phyloP scores from a whole-genome alignment of 1,284 basidiomycete species.

The Laetiporus sulphureus region DNA sequence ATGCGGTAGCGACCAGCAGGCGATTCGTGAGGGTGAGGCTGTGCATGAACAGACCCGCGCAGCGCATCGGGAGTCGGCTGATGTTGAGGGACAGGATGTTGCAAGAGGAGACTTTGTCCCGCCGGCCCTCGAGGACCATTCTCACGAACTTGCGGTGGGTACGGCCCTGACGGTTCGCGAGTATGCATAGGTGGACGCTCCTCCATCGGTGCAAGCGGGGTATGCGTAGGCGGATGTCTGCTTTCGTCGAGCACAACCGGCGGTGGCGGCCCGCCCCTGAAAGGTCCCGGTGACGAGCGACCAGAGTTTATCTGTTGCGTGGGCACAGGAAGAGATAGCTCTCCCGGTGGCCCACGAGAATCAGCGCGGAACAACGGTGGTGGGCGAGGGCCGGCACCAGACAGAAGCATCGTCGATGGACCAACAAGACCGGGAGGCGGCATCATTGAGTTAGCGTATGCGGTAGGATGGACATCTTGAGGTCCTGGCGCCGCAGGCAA shows the following conservation, averaged over 20 bases:
- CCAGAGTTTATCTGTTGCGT: constrained; percentile 35
- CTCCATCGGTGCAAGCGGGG: constrained; percentile 80
- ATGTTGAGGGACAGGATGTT: constrained; percentile 58
- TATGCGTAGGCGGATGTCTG: constrained; percentile 56
- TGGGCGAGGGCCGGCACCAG: constrained; percentile 33
- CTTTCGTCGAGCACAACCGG: constrained; percentile 69
- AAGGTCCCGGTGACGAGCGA: constrained; percentile 57
- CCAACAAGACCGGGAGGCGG: constrained; percentile 57
- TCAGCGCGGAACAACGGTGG: constrained; percentile 54
- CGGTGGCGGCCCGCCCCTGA: constrained; percentile 72
- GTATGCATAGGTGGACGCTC: constrained; percentile 52
- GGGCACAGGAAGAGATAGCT: constrained; percentile 57
- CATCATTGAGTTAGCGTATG: constrained; percentile 74
- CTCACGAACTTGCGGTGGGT: constrained; percentile 33
- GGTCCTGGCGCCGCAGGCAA: constrained; percentile 83
- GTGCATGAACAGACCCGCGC: constrained; percentile 31
- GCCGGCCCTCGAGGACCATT: constrained; percentile 39
- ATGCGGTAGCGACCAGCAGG: constrained; percentile 44
- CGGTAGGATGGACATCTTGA: constrained; percentile 92
- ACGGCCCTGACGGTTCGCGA: constrained; percentile 44
- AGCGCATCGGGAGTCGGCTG: constrained; percentile 41
- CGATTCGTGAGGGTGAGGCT: constrained; percentile 41
- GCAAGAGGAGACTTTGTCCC: constrained; percentile 50
- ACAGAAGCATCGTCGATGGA: constrained; percentile 54
- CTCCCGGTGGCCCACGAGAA: constrained; percentile 50